Evolutionary conservation across 441 rosid species (phyloP), one percentile per base, ranked within the genome.

Genomic region (Brassica balearica): DNA sequence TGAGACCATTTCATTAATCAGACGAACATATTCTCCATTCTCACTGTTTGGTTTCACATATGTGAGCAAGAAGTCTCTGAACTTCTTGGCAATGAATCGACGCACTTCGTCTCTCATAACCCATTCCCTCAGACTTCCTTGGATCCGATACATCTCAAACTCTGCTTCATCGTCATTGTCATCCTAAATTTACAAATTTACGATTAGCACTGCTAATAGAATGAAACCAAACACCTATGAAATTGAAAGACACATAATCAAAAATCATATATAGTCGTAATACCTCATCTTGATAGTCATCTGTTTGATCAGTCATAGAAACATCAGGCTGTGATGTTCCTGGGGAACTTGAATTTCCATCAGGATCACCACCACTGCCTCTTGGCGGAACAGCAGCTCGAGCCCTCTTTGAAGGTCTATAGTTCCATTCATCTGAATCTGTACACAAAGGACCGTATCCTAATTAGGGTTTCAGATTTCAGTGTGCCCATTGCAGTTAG

Each of bases 51-150:
- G 87, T 81, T 83, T 88, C 10, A 88, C 91, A 82, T 87, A 92
- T 0, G 97, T 91, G 11, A 94, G 94, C 64, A 96, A 77, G 82
- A 96, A 94, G 72, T 96, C 96, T 85, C 86, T 90, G 76, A 94
- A 96, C 87, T 96, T 96, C 80, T 86, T 91, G 12, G 92, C 95
- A 65, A 96, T 92, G 68, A 96, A 96, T 36, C 98, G 96, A 0
- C 96, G 92, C 32, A 94, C 97, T 90, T 96, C 99, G 73, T 92
- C 97, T 81, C 98, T 88, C 22, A 95, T 92, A 75, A 96, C 99
- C 99, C 99, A 96, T 82, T 96, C 97, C 76, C 99, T 87, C 64
- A 96, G 65, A 3, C 94, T 91, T 80, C 98, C 98, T 76, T 94
- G 98, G 41, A 96, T 96, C 0, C 90, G 82, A 80, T 96, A 96